A percentile compares a stretch with the other conserved stretches of the same genome.
Conservation (phyloP, 2,329 filamentous ascomycete species). For the Colletotrichum filicis region DNA sequence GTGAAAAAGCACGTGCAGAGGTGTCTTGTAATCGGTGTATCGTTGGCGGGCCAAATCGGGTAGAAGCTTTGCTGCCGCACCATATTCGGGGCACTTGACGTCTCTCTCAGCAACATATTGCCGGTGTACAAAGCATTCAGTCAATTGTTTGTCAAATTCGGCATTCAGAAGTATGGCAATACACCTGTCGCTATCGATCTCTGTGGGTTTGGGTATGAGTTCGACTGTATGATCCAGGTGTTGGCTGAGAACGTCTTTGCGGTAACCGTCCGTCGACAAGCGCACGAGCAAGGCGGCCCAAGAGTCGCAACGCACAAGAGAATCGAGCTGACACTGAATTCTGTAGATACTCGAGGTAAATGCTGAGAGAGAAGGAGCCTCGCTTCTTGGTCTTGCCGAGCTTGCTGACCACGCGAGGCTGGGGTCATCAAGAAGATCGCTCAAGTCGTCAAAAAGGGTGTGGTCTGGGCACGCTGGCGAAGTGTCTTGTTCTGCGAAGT, state of each 20-base stretch:
- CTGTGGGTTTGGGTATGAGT: no score
- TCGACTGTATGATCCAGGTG: background rate
- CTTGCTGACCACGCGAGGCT: background rate
- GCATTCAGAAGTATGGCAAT: background rate
- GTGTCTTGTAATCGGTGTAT: slow-evolving; percentile 39
- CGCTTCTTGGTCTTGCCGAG: background rate
- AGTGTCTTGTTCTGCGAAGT: background rate
- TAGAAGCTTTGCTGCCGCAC: slow-evolving; percentile 35
- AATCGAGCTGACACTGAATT: background rate
- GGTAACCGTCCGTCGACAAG: background rate
- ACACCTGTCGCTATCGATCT: background rate
- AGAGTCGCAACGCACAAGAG: background rate
- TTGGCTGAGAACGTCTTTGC: slow-evolving; percentile 32
- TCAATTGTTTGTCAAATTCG: background rate
- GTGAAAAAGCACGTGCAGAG: slow-evolving; percentile 43
- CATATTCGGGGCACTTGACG: slow-evolving; percentile 5
- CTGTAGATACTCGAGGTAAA: background rate
- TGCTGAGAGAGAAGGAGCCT: background rate
- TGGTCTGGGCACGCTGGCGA: background rate
- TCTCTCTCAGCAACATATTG: background rate
- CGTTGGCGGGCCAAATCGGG: slow-evolving; percentile 40
- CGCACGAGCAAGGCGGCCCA: background rate
- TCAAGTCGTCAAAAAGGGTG: background rate
- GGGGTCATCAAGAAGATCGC: background rate
- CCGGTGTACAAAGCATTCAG: background rate